phyloP scores from a whole-genome alignment of 2,329 filamentous ascomycete genomes.

The Emericellopsis atlantica region DNA sequence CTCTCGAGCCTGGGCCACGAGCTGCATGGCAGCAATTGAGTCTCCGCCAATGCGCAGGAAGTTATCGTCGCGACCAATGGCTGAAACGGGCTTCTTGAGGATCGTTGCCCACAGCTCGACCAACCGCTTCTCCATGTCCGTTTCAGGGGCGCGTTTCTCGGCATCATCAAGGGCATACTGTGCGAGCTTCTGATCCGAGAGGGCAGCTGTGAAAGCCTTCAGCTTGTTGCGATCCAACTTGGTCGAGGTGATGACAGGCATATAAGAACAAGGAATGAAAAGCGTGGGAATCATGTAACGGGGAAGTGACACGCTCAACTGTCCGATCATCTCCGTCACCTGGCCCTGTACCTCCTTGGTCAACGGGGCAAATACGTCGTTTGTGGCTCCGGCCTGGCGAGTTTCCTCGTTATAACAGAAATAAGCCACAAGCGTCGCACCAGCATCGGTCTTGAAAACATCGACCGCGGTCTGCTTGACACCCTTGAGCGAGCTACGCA shows the following conservation, averaged over 20 bases:
- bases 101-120: constrained; percentile 6
- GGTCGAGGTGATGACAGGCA: constrained; percentile 8
- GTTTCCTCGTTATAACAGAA: neutral
- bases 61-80: constrained; percentile 4
- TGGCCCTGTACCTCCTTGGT: neutral
- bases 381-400: constrained; percentile 4
- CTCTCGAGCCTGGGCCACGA: constrained; percentile 1
- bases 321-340: neutral
- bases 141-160: constrained; percentile 17
- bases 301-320: constrained; percentile 2
- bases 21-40: constrained; percentile 7
- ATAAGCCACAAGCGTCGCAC: neutral
- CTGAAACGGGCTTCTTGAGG: neutral
- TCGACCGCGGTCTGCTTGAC: neutral
- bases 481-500: neutral
- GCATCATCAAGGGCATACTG: constrained; percentile 5
- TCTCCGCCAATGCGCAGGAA: constrained; percentile 8
- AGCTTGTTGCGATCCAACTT: constrained; percentile 5
- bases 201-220: neutral
- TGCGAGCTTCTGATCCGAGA: neutral
- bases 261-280: constrained; percentile 8
- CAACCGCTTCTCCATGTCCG: constrained; percentile 16
- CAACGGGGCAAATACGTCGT: neutral
- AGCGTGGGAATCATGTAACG: constrained; percentile 9
- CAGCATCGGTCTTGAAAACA: neutral